Percentiles rank a stretch among this genome's conserved stretches.
phyloP scores from a whole-genome alignment of 495 filamentous ascomycete species.

The Hypoxylon crocopeplum region DNA sequence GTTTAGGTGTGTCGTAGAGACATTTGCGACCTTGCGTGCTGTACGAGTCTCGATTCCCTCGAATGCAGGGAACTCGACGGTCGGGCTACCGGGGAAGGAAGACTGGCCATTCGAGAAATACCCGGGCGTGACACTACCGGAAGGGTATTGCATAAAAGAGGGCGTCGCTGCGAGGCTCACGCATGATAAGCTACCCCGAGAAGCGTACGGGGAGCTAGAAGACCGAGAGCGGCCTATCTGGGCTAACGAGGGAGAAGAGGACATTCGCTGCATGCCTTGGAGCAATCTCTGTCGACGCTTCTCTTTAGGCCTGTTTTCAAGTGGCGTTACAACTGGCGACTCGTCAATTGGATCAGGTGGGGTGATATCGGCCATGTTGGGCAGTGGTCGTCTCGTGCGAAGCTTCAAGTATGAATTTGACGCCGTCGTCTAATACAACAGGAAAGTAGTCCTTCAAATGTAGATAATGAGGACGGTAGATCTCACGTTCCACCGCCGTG shows the following conservation, averaged over 20 bases:
- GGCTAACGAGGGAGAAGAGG: conserved; percentile 80
- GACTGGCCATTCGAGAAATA: conserved; percentile 71
- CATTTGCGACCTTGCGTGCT: conserved; percentile 43
- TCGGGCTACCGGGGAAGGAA: conserved; percentile 60
- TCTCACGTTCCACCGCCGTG: background rate
- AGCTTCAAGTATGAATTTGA: too few species aligned
- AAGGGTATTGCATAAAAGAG: conserved; percentile 52
- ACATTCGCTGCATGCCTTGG: conserved; percentile 83
- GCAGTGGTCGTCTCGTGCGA: background rate
- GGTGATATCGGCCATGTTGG: conserved; percentile 21
- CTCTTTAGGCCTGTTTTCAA: conserved; percentile 65
- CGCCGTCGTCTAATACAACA: too few species aligned
- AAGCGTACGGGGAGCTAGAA: conserved; percentile 68
- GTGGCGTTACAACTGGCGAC: conserved; percentile 17
- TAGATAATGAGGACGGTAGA: background rate
- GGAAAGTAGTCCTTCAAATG: too few species aligned
- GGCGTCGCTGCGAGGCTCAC: conserved; percentile 74
- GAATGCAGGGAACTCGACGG: conserved; percentile 44
- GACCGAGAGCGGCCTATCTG: conserved; percentile 69
- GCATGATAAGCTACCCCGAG: conserved; percentile 72
- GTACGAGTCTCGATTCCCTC: conserved; percentile 46
- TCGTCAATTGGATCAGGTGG: conserved; percentile 30
- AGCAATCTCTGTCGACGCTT: conserved; percentile 78
- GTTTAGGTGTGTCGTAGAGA: conserved; percentile 30
- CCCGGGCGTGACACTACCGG: conserved; percentile 55